phyloP scores from a whole-genome alignment of 2,329 filamentous ascomycete genomes.

The Cytospora piceicola region DNA sequence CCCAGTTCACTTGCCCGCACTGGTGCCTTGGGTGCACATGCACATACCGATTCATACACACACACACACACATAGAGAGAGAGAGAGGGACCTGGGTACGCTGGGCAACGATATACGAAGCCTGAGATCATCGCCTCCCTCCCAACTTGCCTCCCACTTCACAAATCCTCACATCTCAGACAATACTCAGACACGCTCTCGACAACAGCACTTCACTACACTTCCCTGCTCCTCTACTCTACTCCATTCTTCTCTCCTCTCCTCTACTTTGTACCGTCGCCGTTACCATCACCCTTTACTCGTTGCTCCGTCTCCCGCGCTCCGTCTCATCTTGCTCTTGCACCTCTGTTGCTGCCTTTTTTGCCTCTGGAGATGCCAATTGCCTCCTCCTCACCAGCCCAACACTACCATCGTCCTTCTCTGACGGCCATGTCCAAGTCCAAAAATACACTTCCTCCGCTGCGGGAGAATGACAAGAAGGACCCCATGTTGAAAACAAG shows the following conservation, averaged over 20 bases:
- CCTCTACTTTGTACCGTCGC: not conserved
- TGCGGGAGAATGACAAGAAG: conserved; percentile 37
- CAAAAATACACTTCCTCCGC: conserved; percentile 35
- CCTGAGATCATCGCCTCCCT: conserved; percentile 17
- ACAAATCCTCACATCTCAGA: not conserved
- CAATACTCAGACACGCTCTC: not conserved
- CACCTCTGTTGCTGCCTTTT: not conserved
- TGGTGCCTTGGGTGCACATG: conserved; percentile 1
- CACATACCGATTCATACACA: not conserved
- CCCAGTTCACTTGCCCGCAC: not conserved
- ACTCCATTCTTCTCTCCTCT: not conserved
- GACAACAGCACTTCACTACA: not conserved
- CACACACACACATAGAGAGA: too few relatives aligned
- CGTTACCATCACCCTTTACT: not conserved
- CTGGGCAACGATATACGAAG: conserved; percentile 1
- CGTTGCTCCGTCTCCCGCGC: not conserved
- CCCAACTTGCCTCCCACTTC: not conserved
- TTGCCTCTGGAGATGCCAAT: conserved; percentile 22
- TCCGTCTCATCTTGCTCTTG: not conserved
- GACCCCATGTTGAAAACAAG: conserved; percentile 37
- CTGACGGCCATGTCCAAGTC: conserved; percentile 36
- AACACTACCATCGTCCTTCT: conserved; percentile 5
- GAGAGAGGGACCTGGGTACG: too few relatives aligned
- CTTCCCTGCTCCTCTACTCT: not conserved
- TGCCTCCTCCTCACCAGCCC: conserved; percentile 14